A percentile compares a stretch with the other conserved stretches of the same genome.
These are phyloP conservation scores for Isabelozyma rhagii DNA, from an alignment of 805 yeast species.

Conservation along the genomic window DNA sequence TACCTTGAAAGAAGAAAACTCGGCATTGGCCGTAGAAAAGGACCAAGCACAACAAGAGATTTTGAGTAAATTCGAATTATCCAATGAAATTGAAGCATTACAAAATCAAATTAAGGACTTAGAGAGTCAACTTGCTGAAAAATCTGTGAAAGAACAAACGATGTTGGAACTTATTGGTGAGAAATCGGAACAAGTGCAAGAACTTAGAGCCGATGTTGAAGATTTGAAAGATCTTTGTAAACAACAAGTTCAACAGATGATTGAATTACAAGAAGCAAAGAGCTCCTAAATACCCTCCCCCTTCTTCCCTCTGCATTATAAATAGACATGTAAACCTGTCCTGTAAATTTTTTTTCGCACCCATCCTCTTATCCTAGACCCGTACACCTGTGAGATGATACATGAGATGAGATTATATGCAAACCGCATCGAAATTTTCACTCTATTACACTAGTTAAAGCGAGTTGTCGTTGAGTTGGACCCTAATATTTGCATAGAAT, in stretches of 20 bases:
- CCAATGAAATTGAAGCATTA: conserved; percentile 27
- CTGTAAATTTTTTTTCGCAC: not conserved
- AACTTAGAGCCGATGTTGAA: conserved; percentile 79
- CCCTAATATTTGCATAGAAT: no score
- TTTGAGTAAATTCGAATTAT: conserved; percentile 33
- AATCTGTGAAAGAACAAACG: conserved; percentile 44
- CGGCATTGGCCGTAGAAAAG: conserved; percentile 52
- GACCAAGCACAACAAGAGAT: conserved; percentile 68
- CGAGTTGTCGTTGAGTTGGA: no score
- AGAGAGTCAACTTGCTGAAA: conserved; percentile 29
- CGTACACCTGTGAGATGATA: not conserved
- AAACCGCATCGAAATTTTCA: not conserved
- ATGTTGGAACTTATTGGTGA: conserved; percentile 78
- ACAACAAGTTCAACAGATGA: conserved; percentile 84
- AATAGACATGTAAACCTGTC: not conserved
- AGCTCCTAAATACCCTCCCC: not conserved
- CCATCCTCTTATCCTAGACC: not conserved
- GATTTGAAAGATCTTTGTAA: conserved; percentile 84
- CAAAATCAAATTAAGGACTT: conserved; percentile 22
- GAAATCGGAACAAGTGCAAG: conserved; percentile 81
- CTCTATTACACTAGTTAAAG: not conserved
- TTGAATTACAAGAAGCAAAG: conserved; percentile 48
- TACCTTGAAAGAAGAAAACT: conserved; percentile 61
- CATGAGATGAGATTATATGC: not conserved
- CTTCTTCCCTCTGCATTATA: not conserved